Evolutionary conservation across 1,284 basidiomycete genomes (phyloP), one percentile per base, ranked within the genome.

Genomic region (Moesziomyces sp.): DNA sequence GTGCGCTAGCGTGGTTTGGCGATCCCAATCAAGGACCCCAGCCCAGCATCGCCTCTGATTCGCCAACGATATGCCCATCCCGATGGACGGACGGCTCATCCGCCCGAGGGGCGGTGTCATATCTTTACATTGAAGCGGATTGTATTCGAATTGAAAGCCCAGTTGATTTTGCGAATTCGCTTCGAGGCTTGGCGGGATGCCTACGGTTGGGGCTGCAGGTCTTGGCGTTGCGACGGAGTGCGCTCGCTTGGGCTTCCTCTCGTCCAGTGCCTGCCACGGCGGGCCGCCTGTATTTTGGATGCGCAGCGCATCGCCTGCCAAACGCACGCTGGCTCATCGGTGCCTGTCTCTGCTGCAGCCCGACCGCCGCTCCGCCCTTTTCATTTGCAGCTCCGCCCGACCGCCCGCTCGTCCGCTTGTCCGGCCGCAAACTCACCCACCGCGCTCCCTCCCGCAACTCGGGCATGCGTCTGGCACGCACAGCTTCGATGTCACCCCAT

Each of bases 151-250:
- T 40, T 16, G 4, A 40, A 40, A 7, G 3, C 38, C 7, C 11
- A 23, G 23, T 40, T 11, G 30, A 46, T 40, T 26, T 49, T 43
- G 35, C 34, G 43, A 52, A 52, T 52, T 52, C 30, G 23, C 40
- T 46, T 18, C 24, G 46, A 49, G 58, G 53, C 65, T 69, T 69
- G 66, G 60, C 66, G 51, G 44, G 51, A 56, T 59, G 57, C 66
- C 66, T 52, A 69, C 66, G 66, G 66, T 69, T 69, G 48, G 47
- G 14, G 24, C 10, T 69, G 56, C 66, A 63, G 43, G 52, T 62
- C 66, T 69, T 69, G 66, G 66, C 66, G 59, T 52, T 52, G 43
- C 43, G 54, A 55, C 54, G 38, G 47, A 44, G 26, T 49, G 21
- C 30, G 40, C 35, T 42, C 24, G 21, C 5, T 10, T 23, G 13